These are phyloP conservation scores for Pelargonium australe DNA, from an alignment of 441 rosid genomes.

Conservation along the genomic window DNA sequence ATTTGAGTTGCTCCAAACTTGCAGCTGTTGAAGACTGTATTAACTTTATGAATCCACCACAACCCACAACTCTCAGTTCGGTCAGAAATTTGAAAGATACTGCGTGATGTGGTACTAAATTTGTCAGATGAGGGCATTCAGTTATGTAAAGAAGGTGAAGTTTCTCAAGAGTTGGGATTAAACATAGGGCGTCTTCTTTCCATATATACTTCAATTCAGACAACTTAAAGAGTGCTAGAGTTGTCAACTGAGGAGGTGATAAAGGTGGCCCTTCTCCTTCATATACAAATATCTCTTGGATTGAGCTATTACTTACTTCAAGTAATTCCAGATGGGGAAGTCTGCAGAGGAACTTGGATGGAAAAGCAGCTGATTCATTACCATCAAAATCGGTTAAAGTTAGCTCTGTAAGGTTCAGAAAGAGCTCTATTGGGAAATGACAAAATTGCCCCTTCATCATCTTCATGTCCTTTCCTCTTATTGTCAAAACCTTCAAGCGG, in stretches of 20 bases:
- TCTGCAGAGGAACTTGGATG: too few species aligned
- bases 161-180: constrained; percentile 10
- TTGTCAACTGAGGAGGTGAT: neutral
- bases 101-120: constrained; percentile 16
- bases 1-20: constrained; percentile 20
- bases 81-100: constrained; percentile 19
- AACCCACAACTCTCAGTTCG: constrained; percentile 19
- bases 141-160: constrained; percentile 12
- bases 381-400: too few species aligned
- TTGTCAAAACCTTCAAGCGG: too few species aligned
- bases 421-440: too few species aligned
- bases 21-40: constrained; percentile 27
- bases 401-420: too few species aligned
- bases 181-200: constrained; percentile 9
- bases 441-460: too few species aligned
- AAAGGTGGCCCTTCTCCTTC: too few species aligned
- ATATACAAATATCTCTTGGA: too few species aligned
- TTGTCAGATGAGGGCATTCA: constrained; percentile 17
- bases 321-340: too few species aligned
- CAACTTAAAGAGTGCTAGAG: constrained; percentile 14
- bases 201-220: constrained; percentile 15
- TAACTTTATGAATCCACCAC: constrained; percentile 21
- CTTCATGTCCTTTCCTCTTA: too few species aligned
- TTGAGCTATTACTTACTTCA: too few species aligned
- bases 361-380: too few species aligned